Percentiles rank a stretch among this genome's conserved stretches.
These are phyloP conservation scores for Gaertneriomyces sp. DNA, from an alignment of 192 early-diverging fungal genomes.

Conservation along the genomic window DNA sequence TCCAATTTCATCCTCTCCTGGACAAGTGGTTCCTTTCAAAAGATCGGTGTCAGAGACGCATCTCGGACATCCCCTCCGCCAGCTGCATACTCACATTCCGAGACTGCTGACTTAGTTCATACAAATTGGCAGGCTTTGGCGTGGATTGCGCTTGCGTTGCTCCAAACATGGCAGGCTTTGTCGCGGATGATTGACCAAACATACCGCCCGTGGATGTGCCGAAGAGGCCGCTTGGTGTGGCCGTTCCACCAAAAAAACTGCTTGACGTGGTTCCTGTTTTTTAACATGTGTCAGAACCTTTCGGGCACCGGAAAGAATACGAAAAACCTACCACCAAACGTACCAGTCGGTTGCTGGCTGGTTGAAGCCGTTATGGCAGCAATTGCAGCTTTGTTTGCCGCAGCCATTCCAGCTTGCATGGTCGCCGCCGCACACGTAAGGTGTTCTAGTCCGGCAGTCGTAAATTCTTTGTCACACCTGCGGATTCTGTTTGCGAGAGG, in stretches of 20 bases:
- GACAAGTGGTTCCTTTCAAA: constrained; percentile 25
- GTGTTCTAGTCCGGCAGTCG: constrained; percentile 9
- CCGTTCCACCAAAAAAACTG: too few species aligned
- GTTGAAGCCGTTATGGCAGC: constrained; percentile 12
- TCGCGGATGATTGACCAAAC: constrained; percentile 1
- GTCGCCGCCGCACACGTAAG: constrained; percentile 21
- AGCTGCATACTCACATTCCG: constrained; percentile 18
- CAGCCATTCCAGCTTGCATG: constrained; percentile 22
- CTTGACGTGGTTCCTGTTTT: too few species aligned
- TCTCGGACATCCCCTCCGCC: neutral
- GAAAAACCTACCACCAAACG: constrained; percentile 2
- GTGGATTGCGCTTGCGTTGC: neutral
- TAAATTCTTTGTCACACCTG: constrained; percentile 9
- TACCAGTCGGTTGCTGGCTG: constrained; percentile 5
- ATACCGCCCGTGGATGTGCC: neutral
- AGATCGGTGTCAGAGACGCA: neutral
- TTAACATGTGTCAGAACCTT: too few species aligned
- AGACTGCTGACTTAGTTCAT: constrained; percentile 28
- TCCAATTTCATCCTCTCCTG: constrained; percentile 45
- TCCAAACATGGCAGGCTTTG: neutral
- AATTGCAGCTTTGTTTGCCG: constrained; percentile 20
- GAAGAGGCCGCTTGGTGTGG: too few species aligned
- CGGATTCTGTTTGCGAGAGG: constrained; percentile 27
- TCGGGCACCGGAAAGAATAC: neutral
- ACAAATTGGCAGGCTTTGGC: constrained; percentile 13